Evolutionary conservation across 345 rosid genomes (phyloP).

Genomic region (Boechera divaricarpa): DNA sequence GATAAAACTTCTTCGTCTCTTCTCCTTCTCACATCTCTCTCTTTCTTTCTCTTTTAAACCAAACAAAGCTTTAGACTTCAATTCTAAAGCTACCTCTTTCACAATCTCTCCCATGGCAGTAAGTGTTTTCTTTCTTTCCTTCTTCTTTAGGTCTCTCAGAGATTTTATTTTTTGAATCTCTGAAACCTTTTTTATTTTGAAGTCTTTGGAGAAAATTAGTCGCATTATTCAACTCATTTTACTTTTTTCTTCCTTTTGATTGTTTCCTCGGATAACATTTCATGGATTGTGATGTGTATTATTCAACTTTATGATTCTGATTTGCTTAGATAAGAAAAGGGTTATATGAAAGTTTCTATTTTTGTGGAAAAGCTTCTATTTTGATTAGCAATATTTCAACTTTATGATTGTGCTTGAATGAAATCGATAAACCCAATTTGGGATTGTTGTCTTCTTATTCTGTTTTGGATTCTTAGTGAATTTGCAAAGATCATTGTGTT

Average conservation of each 20-base stretch:
- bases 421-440: not conserved
- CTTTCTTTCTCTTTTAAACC: slow-evolving; percentile 23
- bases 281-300: slow-evolving; percentile 2
- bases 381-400: not conserved
- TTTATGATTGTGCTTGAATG: not conserved
- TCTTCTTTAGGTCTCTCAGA: not conserved
- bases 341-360: not conserved
- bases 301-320: slow-evolving; percentile 5
- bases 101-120: slow-evolving; percentile 61
- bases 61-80: slow-evolving; percentile 2
- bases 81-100: slow-evolving; percentile 19
- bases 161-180: slow-evolving; percentile 25
- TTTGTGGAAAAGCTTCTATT: slow-evolving; percentile 8
- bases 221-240: not conserved
- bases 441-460: not conserved
- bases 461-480: slow-evolving; percentile 8
- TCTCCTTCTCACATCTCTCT: slow-evolving; percentile 35
- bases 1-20: slow-evolving; percentile 48
- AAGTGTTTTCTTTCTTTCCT: slow-evolving; percentile 44
- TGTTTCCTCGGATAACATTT: not conserved
- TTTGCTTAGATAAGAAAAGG: slow-evolving; percentile 23
- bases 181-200: not conserved
- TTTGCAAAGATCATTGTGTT: slow-evolving; percentile 29
- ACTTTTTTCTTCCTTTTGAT: not conserved
- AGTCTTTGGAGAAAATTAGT: not conserved